Percentiles rank a stretch among this genome's conserved stretches.
phyloP scores from a whole-genome alignment of 768 basidiomycete genomes.

The Calocera cornea region DNA sequence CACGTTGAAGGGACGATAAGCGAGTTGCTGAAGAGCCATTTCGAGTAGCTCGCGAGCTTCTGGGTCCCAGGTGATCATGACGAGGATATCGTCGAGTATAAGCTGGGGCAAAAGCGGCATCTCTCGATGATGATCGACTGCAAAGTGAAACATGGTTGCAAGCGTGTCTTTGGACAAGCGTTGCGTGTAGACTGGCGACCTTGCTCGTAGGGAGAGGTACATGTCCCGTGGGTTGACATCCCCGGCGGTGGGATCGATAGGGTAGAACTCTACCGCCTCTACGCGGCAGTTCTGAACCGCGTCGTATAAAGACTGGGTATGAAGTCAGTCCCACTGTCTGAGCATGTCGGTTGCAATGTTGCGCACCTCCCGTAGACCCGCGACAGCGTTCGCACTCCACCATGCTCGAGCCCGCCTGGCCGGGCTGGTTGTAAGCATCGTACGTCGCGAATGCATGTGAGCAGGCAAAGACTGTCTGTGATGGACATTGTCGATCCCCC shows the following conservation, averaged over 20 bases:
- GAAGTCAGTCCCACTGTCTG: not conserved
- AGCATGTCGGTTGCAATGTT: not conserved
- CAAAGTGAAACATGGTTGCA: not conserved
- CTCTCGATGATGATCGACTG: not conserved
- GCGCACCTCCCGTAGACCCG: not conserved
- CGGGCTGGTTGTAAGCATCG: too few species aligned
- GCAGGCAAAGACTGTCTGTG: too few species aligned
- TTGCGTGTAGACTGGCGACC: not conserved
- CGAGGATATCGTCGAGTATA: not conserved
- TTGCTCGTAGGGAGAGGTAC: not conserved
- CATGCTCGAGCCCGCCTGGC: too few species aligned
- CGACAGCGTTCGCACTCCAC: not conserved
- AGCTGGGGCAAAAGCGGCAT: not conserved
- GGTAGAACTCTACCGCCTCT: not conserved
- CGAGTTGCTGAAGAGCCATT: not conserved
- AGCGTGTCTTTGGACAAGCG: not conserved
- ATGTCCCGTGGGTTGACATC: not conserved
- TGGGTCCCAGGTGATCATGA: not conserved
- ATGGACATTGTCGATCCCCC: too few species aligned
- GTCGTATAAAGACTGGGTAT: not conserved
- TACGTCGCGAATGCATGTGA: not conserved
- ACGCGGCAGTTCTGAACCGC: not conserved
- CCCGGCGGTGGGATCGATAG: not conserved
- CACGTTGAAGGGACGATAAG: not conserved
- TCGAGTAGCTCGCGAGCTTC: not conserved